phyloP scores from a whole-genome alignment of 2,329 filamentous ascomycete genomes.

The Paecilomyces dactylethromorphus region DNA sequence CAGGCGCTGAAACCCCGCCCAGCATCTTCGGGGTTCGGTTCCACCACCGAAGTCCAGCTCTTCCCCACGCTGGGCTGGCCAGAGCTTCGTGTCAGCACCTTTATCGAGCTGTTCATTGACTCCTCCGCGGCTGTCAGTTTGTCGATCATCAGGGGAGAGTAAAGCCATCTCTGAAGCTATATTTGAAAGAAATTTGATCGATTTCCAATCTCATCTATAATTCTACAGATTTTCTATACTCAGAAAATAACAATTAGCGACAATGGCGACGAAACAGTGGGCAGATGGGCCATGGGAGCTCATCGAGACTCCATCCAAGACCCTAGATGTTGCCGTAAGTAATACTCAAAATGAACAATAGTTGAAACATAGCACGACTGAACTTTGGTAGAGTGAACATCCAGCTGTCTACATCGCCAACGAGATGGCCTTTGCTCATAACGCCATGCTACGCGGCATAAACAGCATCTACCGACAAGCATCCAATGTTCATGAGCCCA shows the following conservation, averaged over 20 bases:
- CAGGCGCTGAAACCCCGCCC: neutral
- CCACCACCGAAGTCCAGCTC: neutral
- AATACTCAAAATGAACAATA: neutral
- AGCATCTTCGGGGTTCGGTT: conserved; percentile 10
- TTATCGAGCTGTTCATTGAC: neutral
- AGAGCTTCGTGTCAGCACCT: neutral
- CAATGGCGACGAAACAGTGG: neutral
- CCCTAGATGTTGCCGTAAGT: neutral
- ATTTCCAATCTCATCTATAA: neutral
- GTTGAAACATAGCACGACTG: neutral
- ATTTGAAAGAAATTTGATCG: neutral
- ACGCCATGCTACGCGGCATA: conserved; percentile 2
- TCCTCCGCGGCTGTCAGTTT: neutral
- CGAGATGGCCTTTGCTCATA: conserved; percentile 2
- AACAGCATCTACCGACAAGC: conserved; percentile 3
- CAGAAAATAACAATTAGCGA: neutral
- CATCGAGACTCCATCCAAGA: conserved; percentile 1
- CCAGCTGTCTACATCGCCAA: conserved; percentile 1
- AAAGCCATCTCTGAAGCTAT: neutral
- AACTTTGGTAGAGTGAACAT: neutral
- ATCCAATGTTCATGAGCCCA: neutral
- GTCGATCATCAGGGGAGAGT: neutral
- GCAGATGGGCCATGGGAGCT: neutral
- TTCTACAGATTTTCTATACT: neutral
- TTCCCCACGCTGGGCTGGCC: neutral